Percentiles rank a stretch among this genome's conserved stretches.
phyloP scores from a whole-genome alignment of 768 basidiomycete genomes.

The Rhizopogon salebrosus region DNA sequence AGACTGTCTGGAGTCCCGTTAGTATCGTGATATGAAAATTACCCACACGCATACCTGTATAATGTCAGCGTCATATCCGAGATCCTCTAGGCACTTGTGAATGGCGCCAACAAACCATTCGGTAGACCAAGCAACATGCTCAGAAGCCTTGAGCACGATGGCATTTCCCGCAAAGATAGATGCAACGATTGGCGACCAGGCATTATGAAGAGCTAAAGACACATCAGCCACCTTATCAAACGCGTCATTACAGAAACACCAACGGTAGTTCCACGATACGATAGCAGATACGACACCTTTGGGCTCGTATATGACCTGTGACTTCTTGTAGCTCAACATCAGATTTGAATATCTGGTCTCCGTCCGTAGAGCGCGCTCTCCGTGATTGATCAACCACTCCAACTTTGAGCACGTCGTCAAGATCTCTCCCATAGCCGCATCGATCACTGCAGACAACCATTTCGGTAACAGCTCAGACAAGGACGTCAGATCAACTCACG shows the following conservation, averaged over 20 bases:
- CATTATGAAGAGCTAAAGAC: constrained; percentile 81
- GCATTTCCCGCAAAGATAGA: constrained; percentile 88
- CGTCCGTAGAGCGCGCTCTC: constrained; percentile 70
- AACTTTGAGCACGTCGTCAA: constrained; percentile 92
- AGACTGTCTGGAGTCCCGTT: constrained; percentile 50
- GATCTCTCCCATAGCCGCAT: constrained; percentile 93
- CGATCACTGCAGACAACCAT: constrained; percentile 56
- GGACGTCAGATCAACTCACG: constrained; percentile 30
- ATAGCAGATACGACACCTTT: constrained; percentile 89
- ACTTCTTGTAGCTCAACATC: constrained; percentile 71
- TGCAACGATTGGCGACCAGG: constrained; percentile 90
- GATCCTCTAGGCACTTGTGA: constrained; percentile 66
- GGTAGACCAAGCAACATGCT: constrained; percentile 90
- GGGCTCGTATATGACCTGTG: constrained; percentile 82
- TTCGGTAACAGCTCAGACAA: constrained; percentile 1
- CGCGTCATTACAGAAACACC: constrained; percentile 13
- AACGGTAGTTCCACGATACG: constrained; percentile 95
- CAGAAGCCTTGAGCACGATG: constrained; percentile 87
- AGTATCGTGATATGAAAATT: neutral
- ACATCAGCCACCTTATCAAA: neutral
- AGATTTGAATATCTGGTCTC: constrained; percentile 64
- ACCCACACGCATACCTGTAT: constrained; percentile 58
- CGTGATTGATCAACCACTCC: constrained; percentile 86
- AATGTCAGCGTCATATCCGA: constrained; percentile 81
- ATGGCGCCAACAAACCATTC: constrained; percentile 79